These are phyloP conservation scores for Oldenlandia corymbosa DNA, from an alignment of 257 asterid species.

Conservation along the genomic window DNA sequence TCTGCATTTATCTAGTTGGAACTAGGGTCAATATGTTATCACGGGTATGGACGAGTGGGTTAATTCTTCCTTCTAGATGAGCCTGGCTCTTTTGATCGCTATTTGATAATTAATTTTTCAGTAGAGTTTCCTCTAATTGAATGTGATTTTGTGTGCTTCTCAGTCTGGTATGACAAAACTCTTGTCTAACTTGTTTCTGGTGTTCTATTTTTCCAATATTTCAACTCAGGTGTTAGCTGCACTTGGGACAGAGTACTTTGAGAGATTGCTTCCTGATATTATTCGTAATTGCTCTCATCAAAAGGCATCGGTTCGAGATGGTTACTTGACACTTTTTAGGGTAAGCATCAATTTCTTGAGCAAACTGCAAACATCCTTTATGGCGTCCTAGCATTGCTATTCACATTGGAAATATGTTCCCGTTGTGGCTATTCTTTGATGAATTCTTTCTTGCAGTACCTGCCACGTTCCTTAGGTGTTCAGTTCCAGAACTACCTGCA, in stretches of 20 bases:
- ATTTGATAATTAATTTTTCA: background rate
- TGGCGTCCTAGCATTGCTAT: slow-evolving; percentile 2
- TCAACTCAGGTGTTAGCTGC: slow-evolving; percentile 83
- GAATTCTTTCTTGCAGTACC: slow-evolving; percentile 53
- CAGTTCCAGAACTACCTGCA: slow-evolving; percentile 98
- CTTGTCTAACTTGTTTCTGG: background rate
- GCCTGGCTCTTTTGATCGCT: background rate
- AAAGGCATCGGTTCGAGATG: slow-evolving; percentile 94
- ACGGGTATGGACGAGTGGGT: background rate
- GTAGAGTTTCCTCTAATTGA: background rate
- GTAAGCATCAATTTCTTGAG: slow-evolving; percentile 37
- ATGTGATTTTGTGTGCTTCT: background rate
- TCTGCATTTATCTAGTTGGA: background rate
- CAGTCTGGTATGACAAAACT: background rate
- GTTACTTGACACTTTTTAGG: slow-evolving; percentile 83
- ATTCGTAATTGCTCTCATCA: slow-evolving; percentile 84
- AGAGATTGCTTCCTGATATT: slow-evolving; percentile 80
- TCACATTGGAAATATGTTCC: background rate
- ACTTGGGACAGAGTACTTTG: slow-evolving; percentile 80
- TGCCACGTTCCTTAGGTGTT: slow-evolving; percentile 89
- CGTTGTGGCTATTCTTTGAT: slow-evolving; percentile 1
- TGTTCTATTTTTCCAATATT: slow-evolving; percentile 2
- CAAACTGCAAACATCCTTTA: background rate
- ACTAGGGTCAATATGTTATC: background rate
- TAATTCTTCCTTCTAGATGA: background rate